Evolutionary conservation across 352 stramenopile genomes (phyloP).

Genomic region (Pythium scleroteichum): DNA sequence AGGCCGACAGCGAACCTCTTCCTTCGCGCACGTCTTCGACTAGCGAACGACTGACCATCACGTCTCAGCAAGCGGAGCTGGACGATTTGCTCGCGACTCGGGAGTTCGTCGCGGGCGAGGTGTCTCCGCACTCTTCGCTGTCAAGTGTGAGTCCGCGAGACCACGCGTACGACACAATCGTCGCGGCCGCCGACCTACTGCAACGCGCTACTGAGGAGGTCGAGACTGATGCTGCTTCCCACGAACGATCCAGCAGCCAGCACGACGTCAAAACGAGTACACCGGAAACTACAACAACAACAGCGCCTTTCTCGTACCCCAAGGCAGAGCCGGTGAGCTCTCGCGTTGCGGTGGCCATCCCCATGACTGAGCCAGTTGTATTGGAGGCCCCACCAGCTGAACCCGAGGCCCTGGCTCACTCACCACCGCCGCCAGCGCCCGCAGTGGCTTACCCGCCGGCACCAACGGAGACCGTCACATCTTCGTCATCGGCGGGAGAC

Average conservation of each 20-base stretch:
- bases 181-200: neutral
- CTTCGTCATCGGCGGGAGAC: neutral
- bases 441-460: neutral
- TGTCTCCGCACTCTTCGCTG: constrained; percentile 14
- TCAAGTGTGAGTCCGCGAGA: constrained; percentile 20
- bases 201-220: neutral
- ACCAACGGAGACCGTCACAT: neutral
- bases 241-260: neutral
- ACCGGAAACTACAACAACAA: neutral
- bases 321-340: too few relatives aligned
- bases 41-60: constrained; percentile 1
- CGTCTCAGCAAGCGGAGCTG: constrained; percentile 1
- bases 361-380: too few relatives aligned
- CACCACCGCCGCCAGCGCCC: neutral
- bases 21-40: neutral
- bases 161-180: neutral
- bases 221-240: neutral
- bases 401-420: neutral
- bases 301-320: too few relatives aligned
- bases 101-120: constrained; percentile 2
- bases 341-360: too few relatives aligned
- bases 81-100: constrained; percentile 12
- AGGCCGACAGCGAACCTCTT: neutral
- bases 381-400: neutral
- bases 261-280: neutral